Percentiles rank a stretch among this genome's conserved stretches.
These are phyloP conservation scores for Vigna nakashimae DNA, from an alignment of 306 rosid species.

Conservation along the genomic window DNA sequence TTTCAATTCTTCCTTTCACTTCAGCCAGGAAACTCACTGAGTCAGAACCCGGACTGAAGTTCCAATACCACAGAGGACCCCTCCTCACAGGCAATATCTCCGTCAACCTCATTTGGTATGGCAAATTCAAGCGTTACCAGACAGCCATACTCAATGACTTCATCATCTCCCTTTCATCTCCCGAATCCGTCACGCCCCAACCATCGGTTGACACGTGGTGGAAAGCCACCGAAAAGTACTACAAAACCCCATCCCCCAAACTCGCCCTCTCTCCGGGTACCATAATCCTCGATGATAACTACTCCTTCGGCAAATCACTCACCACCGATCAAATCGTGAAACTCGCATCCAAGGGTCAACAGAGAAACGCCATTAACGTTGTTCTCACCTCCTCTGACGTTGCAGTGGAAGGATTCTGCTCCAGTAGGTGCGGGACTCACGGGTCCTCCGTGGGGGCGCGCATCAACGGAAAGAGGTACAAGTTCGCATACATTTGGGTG, in stretches of 20 bases:
- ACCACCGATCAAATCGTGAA: slow-evolving; percentile 46
- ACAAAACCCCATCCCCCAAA: slow-evolving; percentile 36
- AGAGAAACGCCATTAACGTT: slow-evolving; percentile 56
- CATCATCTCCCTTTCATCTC: slow-evolving; percentile 49
- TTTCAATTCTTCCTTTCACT: slow-evolving; percentile 34
- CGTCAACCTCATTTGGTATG: slow-evolving; percentile 59
- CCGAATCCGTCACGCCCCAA: slow-evolving; percentile 23
- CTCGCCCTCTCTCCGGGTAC: slow-evolving; percentile 45
- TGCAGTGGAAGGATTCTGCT: slow-evolving; percentile 61
- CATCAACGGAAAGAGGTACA: slow-evolving; percentile 44
- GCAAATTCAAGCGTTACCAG: slow-evolving; percentile 62
- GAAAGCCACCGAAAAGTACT: slow-evolving; percentile 59
- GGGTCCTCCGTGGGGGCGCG: slow-evolving; percentile 49
- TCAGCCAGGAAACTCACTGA: slow-evolving; percentile 39
- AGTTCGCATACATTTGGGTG: slow-evolving; percentile 72
- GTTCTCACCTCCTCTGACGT: slow-evolving; percentile 65
- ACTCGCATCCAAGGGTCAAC: slow-evolving; percentile 57
- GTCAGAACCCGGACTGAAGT: slow-evolving; percentile 31
- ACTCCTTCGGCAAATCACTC: slow-evolving; percentile 63
- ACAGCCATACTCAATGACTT: slow-evolving; percentile 57
- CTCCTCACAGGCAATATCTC: slow-evolving; percentile 52
- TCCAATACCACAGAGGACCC: slow-evolving; percentile 54
- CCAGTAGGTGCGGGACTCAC: slow-evolving; percentile 66
- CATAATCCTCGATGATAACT: slow-evolving; percentile 52
- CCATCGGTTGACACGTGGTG: slow-evolving; percentile 68